Evolutionary conservation across 768 basidiomycete species (phyloP), one percentile per base, ranked within the genome.

Genomic region (Collybia nuda): DNA sequence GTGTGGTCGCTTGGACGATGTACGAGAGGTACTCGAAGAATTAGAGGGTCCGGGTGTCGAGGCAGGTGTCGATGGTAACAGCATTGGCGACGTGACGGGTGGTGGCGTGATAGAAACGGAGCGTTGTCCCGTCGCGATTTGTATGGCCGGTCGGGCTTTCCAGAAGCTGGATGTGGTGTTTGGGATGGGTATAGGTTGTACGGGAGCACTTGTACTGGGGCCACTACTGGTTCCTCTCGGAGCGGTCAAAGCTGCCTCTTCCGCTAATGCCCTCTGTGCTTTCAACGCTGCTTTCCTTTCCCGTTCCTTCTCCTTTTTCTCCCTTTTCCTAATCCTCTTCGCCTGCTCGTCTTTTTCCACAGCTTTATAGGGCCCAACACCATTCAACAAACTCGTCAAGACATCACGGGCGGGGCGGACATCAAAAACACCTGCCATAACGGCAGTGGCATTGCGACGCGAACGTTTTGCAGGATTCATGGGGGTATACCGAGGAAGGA

Each of bases 391-490:
- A 66, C 85, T 88, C 12, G 90, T 91, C 56, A 92, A 75, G 55
- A 86, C 87, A 68, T 91, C 88, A 63, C 90, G 80, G 32, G 76
- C 62, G 0, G 85, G 83, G 17, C 77, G 77, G 5, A 75, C 64
- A 71, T 91, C 90, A 66, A 88, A 90, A 62, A 76, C 71, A 57
- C 90, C 90, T 0, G 88, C 82, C 68, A 90, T 79, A 37, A 91
- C 85, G 7, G 82, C 64, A 6, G 90, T 92, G 39, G 90, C 90
- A 42, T 79, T 85, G 51, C 90, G 85, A 17, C 79, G 70, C 23
- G 65, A 64, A 47, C 67, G 76, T 61, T 78, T 79, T 45, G 61
- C 58, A 5, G 69, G 65, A 48, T 70, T 64, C 50, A 62, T 59
- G 44, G 64, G 66, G 35, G 67, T 55, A 39, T 62, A 56, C 40